Conservation (phyloP, 257 asterid species). For the Solanum ossicruentum region DNA sequence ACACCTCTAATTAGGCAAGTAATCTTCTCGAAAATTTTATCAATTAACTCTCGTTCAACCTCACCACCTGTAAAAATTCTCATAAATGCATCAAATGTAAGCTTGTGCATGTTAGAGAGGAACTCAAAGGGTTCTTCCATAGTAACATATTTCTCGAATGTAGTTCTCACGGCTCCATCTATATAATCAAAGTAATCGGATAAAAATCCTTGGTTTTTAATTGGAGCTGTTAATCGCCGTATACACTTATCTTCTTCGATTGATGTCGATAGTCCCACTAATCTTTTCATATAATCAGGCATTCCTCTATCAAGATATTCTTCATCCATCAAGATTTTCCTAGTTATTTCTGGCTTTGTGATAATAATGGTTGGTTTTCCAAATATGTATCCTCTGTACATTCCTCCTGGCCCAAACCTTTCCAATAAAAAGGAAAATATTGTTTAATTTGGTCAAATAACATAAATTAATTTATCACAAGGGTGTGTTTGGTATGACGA, state of each 20-base stretch:
- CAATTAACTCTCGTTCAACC: neutral
- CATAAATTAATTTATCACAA: no score
- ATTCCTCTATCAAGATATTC: neutral
- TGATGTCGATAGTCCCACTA: neutral
- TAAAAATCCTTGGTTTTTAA: neutral
- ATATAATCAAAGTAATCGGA: neutral
- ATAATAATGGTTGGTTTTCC: neutral
- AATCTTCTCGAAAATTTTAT: neutral
- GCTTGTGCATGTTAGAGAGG: neutral
- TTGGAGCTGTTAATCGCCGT: neutral
- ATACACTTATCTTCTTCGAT: neutral
- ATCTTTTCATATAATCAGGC: neutral
- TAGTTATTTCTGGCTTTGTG: neutral
- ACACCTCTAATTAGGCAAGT: neutral
- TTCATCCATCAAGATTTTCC: neutral
- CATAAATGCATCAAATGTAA: neutral
- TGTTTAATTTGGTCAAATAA: neutral
- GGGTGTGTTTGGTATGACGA: no score
- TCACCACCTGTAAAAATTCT: neutral
- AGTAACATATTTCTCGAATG: neutral
- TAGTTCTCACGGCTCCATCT: neutral
- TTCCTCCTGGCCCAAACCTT: neutral
- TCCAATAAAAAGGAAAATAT: no score
- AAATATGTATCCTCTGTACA: neutral
- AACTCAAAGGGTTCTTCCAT: neutral